Percentiles rank a stretch among this genome's conserved stretches.
These are phyloP conservation scores for Diutina mesorugosa DNA, from an alignment of 1,139 yeast genomes.

Conservation along the genomic window DNA sequence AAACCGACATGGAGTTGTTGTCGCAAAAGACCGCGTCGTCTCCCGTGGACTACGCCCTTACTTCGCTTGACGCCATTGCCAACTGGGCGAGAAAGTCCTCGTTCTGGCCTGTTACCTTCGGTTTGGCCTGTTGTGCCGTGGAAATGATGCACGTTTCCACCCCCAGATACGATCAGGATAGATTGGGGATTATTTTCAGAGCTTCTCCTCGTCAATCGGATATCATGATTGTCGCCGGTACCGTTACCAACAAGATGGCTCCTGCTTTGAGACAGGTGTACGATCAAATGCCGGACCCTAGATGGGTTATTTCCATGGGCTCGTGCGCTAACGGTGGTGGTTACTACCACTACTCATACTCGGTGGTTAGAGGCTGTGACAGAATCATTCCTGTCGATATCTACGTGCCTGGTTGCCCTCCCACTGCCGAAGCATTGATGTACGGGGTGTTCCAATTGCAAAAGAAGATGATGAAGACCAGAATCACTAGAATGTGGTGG, in stretches of 20 bases:
- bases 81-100: conserved; percentile 91
- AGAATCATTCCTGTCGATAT: conserved; percentile 82
- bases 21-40: conserved; percentile 29
- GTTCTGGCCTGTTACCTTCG: conserved; percentile 91
- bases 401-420: conserved; percentile 91
- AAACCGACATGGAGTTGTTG: conserved; percentile 34
- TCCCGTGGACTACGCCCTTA: conserved; percentile 70
- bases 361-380: conserved; percentile 86
- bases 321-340: conserved; percentile 95
- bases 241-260: conserved; percentile 87
- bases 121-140: conserved; percentile 86
- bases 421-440: conserved; percentile 84
- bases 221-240: conserved; percentile 89
- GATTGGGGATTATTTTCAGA: conserved; percentile 87
- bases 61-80: conserved; percentile 74
- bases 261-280: conserved; percentile 88
- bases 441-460: conserved; percentile 83
- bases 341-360: conserved; percentile 80
- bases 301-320: conserved; percentile 89
- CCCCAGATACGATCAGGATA: conserved; percentile 87
- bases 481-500: conserved; percentile 80
- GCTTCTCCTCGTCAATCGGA: conserved; percentile 92
- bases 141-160: conserved; percentile 95
- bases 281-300: conserved; percentile 91
- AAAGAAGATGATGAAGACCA: conserved; percentile 77